Base-by-base conservation (phyloP, 176 grass and related monocot genomes). In the Dactylis glomerata region DNA sequence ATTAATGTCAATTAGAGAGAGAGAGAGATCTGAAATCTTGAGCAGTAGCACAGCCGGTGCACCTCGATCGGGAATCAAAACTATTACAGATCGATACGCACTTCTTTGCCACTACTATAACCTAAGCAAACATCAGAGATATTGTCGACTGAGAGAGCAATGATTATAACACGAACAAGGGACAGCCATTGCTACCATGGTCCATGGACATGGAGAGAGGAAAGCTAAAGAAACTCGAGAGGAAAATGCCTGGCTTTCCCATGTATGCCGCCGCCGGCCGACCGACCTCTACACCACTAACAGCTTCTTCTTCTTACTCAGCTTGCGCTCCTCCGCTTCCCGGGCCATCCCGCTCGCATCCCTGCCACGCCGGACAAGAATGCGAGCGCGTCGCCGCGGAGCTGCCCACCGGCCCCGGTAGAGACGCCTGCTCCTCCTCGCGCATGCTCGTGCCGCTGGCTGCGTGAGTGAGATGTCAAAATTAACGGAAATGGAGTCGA, bases 201-300 rank as follows among this genome's bases (percentile, higher is more conserved):
- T n/a, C 82, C 61, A 68, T 79, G 81, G n/a, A n/a, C 63, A 66
- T 73, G 14, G 76, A 81, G 89, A 78, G 85, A 91, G 90, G 91
- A 89, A 95, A 95, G 93, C 86, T 82, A 90, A 92, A 79, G 61
- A 36, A 82, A 73, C 81, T 82, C 37, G 79, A 51, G 87, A 93
- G 86, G 92, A 94, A 47, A 74, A 49, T 97, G 94, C 94, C 94
- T 97, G 94, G 89, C 92, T 94, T 94, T 94, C 85, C 92, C 94
- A 73, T 97, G 94, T 97, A 97, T 90, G 94, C 94, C 94, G 75
- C 85, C 49, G 7, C 33, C 64, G 87, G 91, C 70, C 65, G 76
- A 80, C 22, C 58, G 74, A 84, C 17, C 78, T 45, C 38, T 59
- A 76, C 41, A 77, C 64, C 59, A 33, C 52, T 42, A 52, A 37